Evolutionary conservation across 2,329 filamentous ascomycete species (phyloP), one percentile per base, ranked within the genome.

Genomic region (Sporothrix curviconia): DNA sequence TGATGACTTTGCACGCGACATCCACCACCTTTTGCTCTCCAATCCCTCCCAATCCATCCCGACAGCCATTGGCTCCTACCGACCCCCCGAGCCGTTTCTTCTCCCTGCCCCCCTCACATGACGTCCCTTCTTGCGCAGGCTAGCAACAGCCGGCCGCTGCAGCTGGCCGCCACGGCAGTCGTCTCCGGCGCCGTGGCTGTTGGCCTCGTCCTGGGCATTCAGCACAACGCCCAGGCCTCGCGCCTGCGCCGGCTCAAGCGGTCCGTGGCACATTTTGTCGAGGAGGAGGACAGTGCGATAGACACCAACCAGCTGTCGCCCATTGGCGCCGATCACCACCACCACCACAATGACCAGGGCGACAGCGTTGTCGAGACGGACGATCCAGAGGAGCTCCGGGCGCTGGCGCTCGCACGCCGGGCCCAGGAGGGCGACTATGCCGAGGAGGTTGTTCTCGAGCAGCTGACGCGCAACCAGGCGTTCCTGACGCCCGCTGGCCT

Each of bases 381-480:
- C 36, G 82, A 84, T 65, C 81, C 81, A 62, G 84, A 87, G 68
- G 84, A 87, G 67, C 72, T 77, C 22, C 78, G 82, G 28, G 83
- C 83, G 65, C 75, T 79, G 58, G 75, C 74, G 3, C 74, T 87
- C 14, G 84, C 83, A 1, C 74, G 75, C 34, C 77, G 83, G 17
- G 84, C 84, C 0, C 82, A 83, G 61, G 76, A 75, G 11, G 84
- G 83, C 53, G 81, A 86, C 67, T 86, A 83, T 64, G 82, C 85
- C 65, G 81, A 86, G 65, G 92, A 94, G 66, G 80, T 99, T 43
- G 92, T 97, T 58, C 81, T 95, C 47, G 94, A 99, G 74, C 94
- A 99, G 71, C 81, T 99, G 12, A 92, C 92, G 2, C 86, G 94
- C 51, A 97, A 96, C 70, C 83, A 89, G 55, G 91, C 94, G 30